Evolutionary conservation across 371 early-diverging fungal genomes (phyloP).

Genomic region (Fennellomyces sp.): DNA sequence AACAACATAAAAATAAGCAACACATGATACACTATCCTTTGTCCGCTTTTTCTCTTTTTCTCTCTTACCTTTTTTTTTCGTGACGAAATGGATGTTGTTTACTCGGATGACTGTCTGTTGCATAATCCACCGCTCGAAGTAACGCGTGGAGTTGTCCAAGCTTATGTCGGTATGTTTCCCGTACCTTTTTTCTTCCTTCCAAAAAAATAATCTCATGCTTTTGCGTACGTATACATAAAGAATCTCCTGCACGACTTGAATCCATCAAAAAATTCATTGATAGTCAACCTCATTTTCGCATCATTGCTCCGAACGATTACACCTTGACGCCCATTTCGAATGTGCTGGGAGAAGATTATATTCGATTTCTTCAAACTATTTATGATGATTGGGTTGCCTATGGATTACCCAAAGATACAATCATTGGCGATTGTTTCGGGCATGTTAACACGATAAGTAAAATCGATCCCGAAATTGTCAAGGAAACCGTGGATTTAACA

Average conservation of each 20-base stretch:
- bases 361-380: conserved; percentile 58
- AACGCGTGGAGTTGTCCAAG: conserved; percentile 31
- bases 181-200: background rate
- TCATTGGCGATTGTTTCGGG: conserved; percentile 60
- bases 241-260: conserved; percentile 41
- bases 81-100: conserved; percentile 41
- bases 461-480: conserved; percentile 27
- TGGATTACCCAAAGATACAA: conserved; percentile 62
- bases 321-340: conserved; percentile 57
- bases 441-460: conserved; percentile 35
- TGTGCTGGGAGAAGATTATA: conserved; percentile 62
- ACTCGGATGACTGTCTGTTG: conserved; percentile 39
- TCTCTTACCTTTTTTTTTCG: background rate
- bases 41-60: background rate
- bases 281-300: conserved; percentile 20
- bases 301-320: conserved; percentile 48
- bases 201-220: background rate
- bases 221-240: conserved; percentile 16
- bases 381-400: conserved; percentile 60
- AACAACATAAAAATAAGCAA: too few relatives aligned
- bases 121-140: conserved; percentile 48
- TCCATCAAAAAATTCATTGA: conserved; percentile 35
- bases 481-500: conserved; percentile 25
- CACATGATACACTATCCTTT: too few relatives aligned
- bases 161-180: conserved; percentile 36